Evolutionary conservation across 1,139 yeast species (phyloP).

Genomic region (Taphrina pruni): DNA sequence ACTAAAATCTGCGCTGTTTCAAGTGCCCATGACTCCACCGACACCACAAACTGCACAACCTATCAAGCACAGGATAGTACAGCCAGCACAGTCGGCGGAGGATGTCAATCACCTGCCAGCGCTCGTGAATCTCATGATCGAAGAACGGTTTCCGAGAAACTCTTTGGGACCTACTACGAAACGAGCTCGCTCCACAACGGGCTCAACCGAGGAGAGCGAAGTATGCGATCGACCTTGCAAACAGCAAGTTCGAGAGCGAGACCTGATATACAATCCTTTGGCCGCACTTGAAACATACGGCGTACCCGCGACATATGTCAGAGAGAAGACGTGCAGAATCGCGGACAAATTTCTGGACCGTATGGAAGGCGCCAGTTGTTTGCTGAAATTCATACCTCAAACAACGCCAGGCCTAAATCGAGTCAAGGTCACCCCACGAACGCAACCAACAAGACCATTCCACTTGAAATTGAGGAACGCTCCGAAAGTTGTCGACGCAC

Average conservation of each 20-base stretch:
- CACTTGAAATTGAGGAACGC: neutral
- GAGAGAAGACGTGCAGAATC: constrained; percentile 1
- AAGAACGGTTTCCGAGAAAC: neutral
- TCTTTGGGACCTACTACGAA: neutral
- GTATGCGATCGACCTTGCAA: neutral
- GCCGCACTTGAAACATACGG: neutral
- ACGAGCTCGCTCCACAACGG: neutral
- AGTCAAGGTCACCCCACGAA: constrained; percentile 18
- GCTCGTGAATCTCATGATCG: neutral
- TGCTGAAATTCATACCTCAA: constrained; percentile 15
- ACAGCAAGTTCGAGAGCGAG: neutral
- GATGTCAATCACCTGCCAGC: neutral
- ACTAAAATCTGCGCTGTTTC: neutral
- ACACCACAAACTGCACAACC: constrained; percentile 3
- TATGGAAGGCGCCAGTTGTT: constrained; percentile 20
- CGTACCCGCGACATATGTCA: constrained; percentile 26
- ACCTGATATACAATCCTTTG: constrained; percentile 16
- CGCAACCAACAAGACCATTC: neutral
- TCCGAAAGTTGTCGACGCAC: neutral
- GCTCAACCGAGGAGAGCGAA: neutral
- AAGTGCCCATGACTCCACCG: neutral
- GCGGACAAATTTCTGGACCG: neutral
- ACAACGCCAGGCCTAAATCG: neutral
- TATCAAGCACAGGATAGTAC: neutral
- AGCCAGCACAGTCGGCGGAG: neutral